Conservation (phyloP, 2,329 filamentous ascomycete genomes). For the Alternaria gaisen region DNA sequence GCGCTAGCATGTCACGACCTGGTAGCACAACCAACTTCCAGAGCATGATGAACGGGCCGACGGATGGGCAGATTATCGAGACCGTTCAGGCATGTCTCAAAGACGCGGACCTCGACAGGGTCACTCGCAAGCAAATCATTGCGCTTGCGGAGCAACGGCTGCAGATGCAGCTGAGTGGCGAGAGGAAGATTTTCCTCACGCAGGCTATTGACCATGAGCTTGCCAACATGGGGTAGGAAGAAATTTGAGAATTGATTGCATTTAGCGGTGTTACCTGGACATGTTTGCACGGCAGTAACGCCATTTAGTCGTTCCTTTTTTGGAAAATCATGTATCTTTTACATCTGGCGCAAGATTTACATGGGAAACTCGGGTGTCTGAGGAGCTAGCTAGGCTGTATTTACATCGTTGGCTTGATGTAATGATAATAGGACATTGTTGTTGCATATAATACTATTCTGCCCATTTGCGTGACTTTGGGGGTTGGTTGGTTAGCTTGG, state of each 20-base stretch:
- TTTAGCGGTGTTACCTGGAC: conserved; percentile 27
- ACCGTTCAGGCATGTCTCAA: conserved; percentile 82
- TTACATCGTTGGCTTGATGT: conserved; percentile 12
- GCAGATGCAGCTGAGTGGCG: conserved; percentile 86
- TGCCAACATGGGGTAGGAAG: conserved; percentile 80
- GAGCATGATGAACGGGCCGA: conserved; percentile 68
- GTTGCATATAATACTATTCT: background rate
- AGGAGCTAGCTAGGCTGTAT: conserved; percentile 5
- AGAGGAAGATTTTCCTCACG: conserved; percentile 89
- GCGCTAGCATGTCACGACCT: conserved; percentile 58
- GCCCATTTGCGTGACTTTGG: background rate
- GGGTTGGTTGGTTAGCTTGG: background rate
- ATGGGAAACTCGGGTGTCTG: conserved; percentile 14
- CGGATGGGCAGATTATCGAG: conserved; percentile 81
- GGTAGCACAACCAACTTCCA: conserved; percentile 68
- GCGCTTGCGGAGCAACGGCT: conserved; percentile 92
- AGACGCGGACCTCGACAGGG: conserved; percentile 93
- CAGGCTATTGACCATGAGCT: conserved; percentile 91
- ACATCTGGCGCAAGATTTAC: conserved; percentile 15
- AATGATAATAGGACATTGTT: conserved; percentile 11
- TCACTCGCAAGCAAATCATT: conserved; percentile 92
- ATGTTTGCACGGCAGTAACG: conserved; percentile 21
- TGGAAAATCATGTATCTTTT: conserved; percentile 1
- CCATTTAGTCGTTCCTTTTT: conserved; percentile 17
- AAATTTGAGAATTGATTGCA: conserved; percentile 23